These are phyloP conservation scores for Nakazawaea holstii DNA, from an alignment of 805 yeast genomes.

Conservation along the genomic window DNA sequence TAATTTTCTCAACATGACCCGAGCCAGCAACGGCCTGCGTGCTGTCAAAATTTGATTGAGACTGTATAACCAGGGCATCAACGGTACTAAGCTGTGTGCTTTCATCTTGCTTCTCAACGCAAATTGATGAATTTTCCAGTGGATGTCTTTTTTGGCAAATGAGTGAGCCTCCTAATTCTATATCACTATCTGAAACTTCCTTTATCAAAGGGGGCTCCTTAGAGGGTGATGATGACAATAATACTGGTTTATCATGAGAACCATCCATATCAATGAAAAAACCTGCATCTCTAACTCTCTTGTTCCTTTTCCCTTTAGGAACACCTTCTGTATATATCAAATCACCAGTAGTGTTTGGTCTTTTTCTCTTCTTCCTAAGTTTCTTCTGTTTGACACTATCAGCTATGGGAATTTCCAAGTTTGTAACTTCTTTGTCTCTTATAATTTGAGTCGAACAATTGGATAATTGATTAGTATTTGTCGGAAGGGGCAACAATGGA, in stretches of 20 bases:
- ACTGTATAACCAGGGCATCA: too few species aligned
- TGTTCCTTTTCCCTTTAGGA: not conserved
- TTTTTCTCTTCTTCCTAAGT: not conserved
- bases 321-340: not conserved
- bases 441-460: too few species aligned
- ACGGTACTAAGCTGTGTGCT: too few species aligned
- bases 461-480: too few species aligned
- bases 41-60: too few species aligned
- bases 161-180: not conserved
- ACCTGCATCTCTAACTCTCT: not conserved
- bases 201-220: not conserved
- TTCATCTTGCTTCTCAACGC: not conserved
- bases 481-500: too few species aligned
- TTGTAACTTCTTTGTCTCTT: too few species aligned
- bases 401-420: not conserved
- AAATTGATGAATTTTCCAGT: too few species aligned
- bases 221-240: not conserved
- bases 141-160: not conserved
- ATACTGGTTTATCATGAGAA: not conserved
- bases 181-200: conserved; percentile 7
- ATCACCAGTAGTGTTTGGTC: not conserved
- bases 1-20: too few species aligned
- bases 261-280: not conserved
- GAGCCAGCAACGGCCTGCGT: too few species aligned
- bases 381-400: not conserved